Conservation (phyloP, 208 protist species). For the Leishmania turanica region DNA sequence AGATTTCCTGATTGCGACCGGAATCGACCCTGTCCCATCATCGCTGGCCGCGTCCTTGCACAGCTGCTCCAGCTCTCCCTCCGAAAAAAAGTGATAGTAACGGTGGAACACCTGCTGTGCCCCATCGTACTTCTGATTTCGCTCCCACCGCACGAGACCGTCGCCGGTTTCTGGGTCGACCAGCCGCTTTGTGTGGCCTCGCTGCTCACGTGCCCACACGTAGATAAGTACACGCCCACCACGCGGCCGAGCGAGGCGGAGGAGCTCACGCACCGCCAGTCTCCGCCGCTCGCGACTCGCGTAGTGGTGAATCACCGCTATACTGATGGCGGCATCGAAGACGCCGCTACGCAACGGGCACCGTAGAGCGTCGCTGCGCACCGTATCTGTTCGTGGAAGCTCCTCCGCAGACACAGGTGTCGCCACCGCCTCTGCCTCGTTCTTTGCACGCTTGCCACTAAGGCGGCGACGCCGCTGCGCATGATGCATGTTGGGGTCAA, state of each 20-base stretch:
- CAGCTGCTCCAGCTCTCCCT: slow-evolving; percentile 78
- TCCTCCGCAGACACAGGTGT: slow-evolving; percentile 16
- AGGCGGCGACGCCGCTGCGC: slow-evolving; percentile 9
- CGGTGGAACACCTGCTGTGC: slow-evolving; percentile 56
- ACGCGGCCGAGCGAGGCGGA: slow-evolving; percentile 64
- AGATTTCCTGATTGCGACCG: slow-evolving; percentile 29
- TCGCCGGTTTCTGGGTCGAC: slow-evolving; percentile 56
- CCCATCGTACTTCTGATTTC: slow-evolving; percentile 54
- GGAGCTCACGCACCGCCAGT: slow-evolving; percentile 61
- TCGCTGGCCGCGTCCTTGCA: slow-evolving; percentile 35
- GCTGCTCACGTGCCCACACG: slow-evolving; percentile 82
- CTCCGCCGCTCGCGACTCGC: slow-evolving; percentile 54
- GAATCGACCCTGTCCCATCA: slow-evolving; percentile 5
- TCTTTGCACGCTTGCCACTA: slow-evolving; percentile 7
- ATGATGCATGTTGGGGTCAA: slow-evolving; percentile 47
- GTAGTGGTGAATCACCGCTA: slow-evolving; percentile 93
- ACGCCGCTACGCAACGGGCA: slow-evolving; percentile 65
- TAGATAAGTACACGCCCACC: slow-evolving; percentile 80
- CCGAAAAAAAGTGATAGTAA: slow-evolving; percentile 87
- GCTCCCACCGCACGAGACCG: slow-evolving; percentile 68
- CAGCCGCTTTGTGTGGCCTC: slow-evolving; percentile 17
- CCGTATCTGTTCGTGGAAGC: slow-evolving; percentile 56
- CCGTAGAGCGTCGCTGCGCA: slow-evolving; percentile 61
- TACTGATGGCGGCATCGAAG: slow-evolving; percentile 85
- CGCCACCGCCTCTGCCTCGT: slow-evolving; percentile 2